A percentile compares a stretch with the other conserved stretches of the same genome.
Conservation (phyloP, 805 yeast genomes). For the Candida hispaniensis region DNA sequence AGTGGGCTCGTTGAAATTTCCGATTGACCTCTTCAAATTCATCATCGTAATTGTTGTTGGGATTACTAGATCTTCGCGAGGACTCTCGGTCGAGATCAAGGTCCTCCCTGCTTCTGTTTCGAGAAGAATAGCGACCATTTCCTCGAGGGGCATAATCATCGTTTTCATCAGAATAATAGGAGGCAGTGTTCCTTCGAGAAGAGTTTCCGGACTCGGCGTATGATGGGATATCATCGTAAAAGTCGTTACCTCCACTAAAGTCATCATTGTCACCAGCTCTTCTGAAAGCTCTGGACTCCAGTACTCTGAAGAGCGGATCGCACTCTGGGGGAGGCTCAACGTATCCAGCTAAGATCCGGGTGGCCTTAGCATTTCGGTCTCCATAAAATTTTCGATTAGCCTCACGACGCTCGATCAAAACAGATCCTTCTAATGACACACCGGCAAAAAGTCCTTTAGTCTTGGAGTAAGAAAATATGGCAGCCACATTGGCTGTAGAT, state of each 20-base stretch:
- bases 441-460: conserved; percentile 97
- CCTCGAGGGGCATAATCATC: conserved; percentile 23
- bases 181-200: conserved; percentile 3
- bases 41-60: conserved; percentile 17
- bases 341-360: conserved; percentile 69
- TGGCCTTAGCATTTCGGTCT: conserved; percentile 68
- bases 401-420: conserved; percentile 91
- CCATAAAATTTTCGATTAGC: conserved; percentile 95
- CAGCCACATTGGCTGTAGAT: conserved; percentile 74
- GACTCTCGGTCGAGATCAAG: conserved; percentile 5
- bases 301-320: conserved; percentile 74
- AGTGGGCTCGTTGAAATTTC: conserved; percentile 26
- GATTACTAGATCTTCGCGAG: conserved; percentile 9
- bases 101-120: conserved; percentile 1
- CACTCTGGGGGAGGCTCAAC: conserved; percentile 91
- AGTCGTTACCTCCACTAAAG: conserved; percentile 47
- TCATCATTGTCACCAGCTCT: conserved; percentile 33
- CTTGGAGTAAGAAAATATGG: conserved; percentile 87
- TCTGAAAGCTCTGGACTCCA: conserved; percentile 76
- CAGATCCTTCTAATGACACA: conserved; percentile 93
- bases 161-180: conserved; percentile 19
- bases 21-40: conserved; percentile 32
- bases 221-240: conserved; percentile 68
- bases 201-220: conserved; percentile 50
- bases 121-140: conserved; percentile 14